Base-by-base conservation (phyloP, 2,329 filamentous ascomycete species). In the Pezicula radicicola region DNA sequence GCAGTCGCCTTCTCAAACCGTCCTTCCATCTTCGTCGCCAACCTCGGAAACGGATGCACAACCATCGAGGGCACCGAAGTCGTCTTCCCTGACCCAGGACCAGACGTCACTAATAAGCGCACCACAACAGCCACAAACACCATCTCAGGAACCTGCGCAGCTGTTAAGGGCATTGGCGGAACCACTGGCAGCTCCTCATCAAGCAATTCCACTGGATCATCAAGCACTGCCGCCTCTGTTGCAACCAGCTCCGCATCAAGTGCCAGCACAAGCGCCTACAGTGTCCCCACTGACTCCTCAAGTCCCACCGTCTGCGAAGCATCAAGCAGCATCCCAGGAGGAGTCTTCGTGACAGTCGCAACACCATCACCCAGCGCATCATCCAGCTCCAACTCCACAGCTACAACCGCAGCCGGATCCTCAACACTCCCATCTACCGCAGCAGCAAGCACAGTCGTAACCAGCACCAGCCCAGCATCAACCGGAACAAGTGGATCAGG, bases 1-100 rank as follows among this genome's bases (percentile, higher is more conserved):
- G 50, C 55, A 13, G 55, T 61, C 44, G 53, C 66, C 19, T 78
- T 84, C 60, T 64, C 68, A 28, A 55, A 60, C 6, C 75, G 84
- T 0, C 83, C 83, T 0, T 68, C 73, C 18, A 74, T 86, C 63
- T 85, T 84, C 60, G 72, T 81, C 12, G 80, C 79, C 61, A 85
- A 86, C 59, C 65, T 84, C 27, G 66, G 66, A 2, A 74, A 75
- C n/a, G 66, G 66, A 15, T 85, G 81, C 65, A 68, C 59, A 3
- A 82, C 79, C 2, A 66, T 68, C 0, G 74, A 78, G 49, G 61
- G 66, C 15, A 62, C 71, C 27, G 75, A 81, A 35, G 72, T 82
- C 25, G 63, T 69, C 35, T 85, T 82, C 68, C 82, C 83, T 6
- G 60, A 77, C 42, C 76, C 81, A 6, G 83, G 83, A 6, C 63